Evolutionary conservation across 2,329 filamentous ascomycete species (phyloP).

Genomic region (Chaetomium strumarium): DNA sequence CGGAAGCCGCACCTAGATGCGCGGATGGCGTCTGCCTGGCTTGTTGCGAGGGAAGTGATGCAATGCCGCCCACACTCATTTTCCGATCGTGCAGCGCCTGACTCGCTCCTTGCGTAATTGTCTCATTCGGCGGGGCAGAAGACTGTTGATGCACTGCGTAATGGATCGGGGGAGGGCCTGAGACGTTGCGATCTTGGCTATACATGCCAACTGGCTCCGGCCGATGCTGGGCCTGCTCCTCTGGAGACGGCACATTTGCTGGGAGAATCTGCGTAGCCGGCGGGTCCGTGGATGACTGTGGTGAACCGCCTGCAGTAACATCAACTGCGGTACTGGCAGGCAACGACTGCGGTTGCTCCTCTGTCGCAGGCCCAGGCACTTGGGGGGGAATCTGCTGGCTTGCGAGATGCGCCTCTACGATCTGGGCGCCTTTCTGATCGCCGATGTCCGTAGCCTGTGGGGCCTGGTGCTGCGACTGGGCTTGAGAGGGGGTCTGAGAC

Average conservation of each 20-base stretch:
- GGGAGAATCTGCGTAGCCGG: slow-evolving; percentile 1
- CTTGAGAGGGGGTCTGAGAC: neutral
- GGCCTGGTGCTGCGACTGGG: slow-evolving; percentile 3
- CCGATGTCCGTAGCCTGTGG: neutral
- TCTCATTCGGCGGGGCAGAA: slow-evolving; percentile 14
- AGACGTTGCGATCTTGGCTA: slow-evolving; percentile 4
- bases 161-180: slow-evolving; percentile 11
- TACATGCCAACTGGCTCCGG: slow-evolving; percentile 12
- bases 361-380: neutral
- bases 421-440: neutral
- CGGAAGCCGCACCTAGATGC: slow-evolving; percentile 2
- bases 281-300: slow-evolving; percentile 1
- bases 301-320: neutral
- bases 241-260: slow-evolving; percentile 7
- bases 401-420: neutral
- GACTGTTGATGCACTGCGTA: slow-evolving; percentile 19
- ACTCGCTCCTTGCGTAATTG: slow-evolving; percentile 1
- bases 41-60: slow-evolving; percentile 20
- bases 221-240: slow-evolving; percentile 11
- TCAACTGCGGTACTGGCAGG: neutral
- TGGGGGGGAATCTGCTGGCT: neutral
- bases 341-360: neutral
- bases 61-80: slow-evolving; percentile 14
- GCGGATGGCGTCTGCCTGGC: slow-evolving; percentile 7
- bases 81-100: slow-evolving; percentile 7